Percentiles rank a stretch among this genome's conserved stretches.
Evolutionary conservation across 768 basidiomycete genomes (phyloP).

Genomic region (Sporobolomyces roseus): DNA sequence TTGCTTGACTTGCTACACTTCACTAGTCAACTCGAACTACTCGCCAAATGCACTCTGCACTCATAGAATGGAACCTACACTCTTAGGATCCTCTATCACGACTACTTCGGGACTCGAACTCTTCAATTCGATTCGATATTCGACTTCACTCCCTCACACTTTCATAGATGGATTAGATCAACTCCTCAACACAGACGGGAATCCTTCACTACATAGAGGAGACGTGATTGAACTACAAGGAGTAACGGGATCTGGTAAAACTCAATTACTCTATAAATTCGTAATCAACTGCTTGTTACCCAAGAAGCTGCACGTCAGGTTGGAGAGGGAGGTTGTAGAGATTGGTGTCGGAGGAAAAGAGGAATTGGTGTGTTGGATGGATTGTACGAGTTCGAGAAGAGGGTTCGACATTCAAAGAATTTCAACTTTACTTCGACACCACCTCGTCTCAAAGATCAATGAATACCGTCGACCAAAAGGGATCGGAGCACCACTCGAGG

Average conservation of each 20-base stretch:
- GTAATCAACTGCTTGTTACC: constrained; percentile 62
- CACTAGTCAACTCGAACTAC: background rate
- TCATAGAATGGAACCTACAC: constrained; percentile 12
- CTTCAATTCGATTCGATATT: constrained; percentile 14
- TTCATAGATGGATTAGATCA: constrained; percentile 43
- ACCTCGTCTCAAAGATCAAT: constrained; percentile 47
- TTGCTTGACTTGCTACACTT: background rate
- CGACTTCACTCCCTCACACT: constrained; percentile 31
- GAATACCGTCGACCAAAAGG: constrained; percentile 30
- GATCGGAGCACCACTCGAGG: constrained; percentile 15
- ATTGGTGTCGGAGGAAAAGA: constrained; percentile 59
- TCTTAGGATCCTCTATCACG: background rate
- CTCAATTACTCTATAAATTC: constrained; percentile 68
- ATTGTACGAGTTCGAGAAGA: constrained; percentile 57
- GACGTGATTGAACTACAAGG: constrained; percentile 76
- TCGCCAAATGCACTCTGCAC: too few relatives aligned
- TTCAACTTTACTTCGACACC: constrained; percentile 53
- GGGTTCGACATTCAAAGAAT: constrained; percentile 61
- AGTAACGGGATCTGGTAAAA: constrained; percentile 69
- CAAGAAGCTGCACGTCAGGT: constrained; percentile 23
- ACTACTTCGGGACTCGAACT: constrained; percentile 20
- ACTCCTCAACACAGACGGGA: constrained; percentile 24
- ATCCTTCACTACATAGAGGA: constrained; percentile 54
- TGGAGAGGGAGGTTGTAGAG: constrained; percentile 3
- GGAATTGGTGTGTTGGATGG: constrained; percentile 65